A percentile compares a stretch with the other conserved stretches of the same genome.
Conservation (phyloP, 805 yeast species). For the Lachancea dasiensis region DNA sequence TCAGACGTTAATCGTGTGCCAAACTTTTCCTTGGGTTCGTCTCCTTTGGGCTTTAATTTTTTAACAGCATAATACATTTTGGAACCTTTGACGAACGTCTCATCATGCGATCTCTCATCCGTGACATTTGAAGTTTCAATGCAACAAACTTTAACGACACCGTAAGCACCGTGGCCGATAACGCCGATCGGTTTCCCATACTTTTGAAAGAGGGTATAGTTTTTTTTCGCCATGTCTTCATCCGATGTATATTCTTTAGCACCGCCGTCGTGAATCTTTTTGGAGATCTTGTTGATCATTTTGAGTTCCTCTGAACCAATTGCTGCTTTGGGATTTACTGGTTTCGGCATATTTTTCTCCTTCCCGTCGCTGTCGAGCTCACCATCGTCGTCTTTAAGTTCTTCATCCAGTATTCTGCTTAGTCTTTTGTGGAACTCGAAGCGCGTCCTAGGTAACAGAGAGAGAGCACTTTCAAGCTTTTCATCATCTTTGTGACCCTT, state of each 20-base stretch:
- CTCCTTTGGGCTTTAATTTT: slow-evolving; percentile 80
- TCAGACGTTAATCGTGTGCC: slow-evolving; percentile 83
- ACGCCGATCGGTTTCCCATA: slow-evolving; percentile 49
- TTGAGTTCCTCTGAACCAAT: slow-evolving; percentile 46
- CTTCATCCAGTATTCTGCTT: slow-evolving; percentile 13
- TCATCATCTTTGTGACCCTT: slow-evolving; percentile 21
- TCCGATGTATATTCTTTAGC: slow-evolving; percentile 15
- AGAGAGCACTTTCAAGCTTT: slow-evolving; percentile 19
- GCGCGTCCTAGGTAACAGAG: slow-evolving; percentile 17
- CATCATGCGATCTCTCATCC: slow-evolving; percentile 14
- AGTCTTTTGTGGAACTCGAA: slow-evolving; percentile 13
- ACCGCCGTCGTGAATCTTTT: slow-evolving; percentile 39
- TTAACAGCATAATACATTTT: slow-evolving; percentile 77
- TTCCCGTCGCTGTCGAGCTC: slow-evolving; percentile 10
- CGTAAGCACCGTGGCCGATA: slow-evolving; percentile 93
- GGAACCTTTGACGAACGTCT: slow-evolving; percentile 62
- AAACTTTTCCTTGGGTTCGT: slow-evolving; percentile 86
- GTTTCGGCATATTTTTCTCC: slow-evolving; percentile 18
- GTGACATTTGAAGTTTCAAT: slow-evolving; percentile 26
- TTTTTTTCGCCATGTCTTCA: slow-evolving; percentile 17
- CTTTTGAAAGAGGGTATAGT: slow-evolving; percentile 37
- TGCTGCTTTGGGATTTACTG: slow-evolving; percentile 35
- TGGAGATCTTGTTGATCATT: slow-evolving; percentile 43
- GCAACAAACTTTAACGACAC: slow-evolving; percentile 83
- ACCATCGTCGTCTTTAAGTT: slow-evolving; percentile 10